A percentile compares a stretch with the other conserved stretches of the same genome.
Conservation (phyloP, 2,329 filamentous ascomycete species). For the Plenodomus lindquistii region DNA sequence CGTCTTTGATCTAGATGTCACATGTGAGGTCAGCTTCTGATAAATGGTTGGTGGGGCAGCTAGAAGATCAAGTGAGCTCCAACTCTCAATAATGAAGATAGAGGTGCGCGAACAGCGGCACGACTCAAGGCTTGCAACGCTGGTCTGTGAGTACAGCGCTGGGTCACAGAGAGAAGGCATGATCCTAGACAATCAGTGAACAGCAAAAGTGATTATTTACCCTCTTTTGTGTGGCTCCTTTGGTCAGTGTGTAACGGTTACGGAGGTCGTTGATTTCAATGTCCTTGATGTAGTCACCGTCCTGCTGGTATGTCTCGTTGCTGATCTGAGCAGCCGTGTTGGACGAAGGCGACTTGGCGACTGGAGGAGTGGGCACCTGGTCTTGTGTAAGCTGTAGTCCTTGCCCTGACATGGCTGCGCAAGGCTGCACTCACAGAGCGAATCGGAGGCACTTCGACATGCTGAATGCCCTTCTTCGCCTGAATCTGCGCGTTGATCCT, state of each 20-base stretch:
- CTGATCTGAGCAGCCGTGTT: slow-evolving; percentile 54
- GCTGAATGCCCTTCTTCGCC: slow-evolving; percentile 81
- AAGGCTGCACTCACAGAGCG: slow-evolving; percentile 54
- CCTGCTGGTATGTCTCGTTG: slow-evolving; percentile 89
- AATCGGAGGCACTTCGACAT: slow-evolving; percentile 86
- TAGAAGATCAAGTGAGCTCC: slow-evolving; percentile 54
- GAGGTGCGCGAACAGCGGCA: slow-evolving; percentile 38
- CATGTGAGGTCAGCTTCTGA: slow-evolving; percentile 88
- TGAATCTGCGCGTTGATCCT: slow-evolving; percentile 54
- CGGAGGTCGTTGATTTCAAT: slow-evolving; percentile 98
- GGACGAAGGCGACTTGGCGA: slow-evolving; percentile 59
- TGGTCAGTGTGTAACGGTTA: slow-evolving; percentile 95
- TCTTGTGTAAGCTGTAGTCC: neutral
- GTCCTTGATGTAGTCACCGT: slow-evolving; percentile 97
- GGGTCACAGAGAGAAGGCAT: slow-evolving; percentile 38
- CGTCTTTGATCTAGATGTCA: slow-evolving; percentile 98
- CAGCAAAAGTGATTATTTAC: slow-evolving; percentile 85
- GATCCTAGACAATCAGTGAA: slow-evolving; percentile 66
- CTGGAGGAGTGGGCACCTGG: slow-evolving; percentile 54
- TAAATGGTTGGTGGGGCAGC: slow-evolving; percentile 62
- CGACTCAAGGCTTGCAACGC: slow-evolving; percentile 43
- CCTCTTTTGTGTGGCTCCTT: slow-evolving; percentile 98
- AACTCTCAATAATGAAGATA: slow-evolving; percentile 41
- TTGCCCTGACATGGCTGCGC: neutral
- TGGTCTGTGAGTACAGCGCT: slow-evolving; percentile 55